Base-by-base conservation (phyloP, 345 rosid species). In the Pistacia integerrima region DNA sequence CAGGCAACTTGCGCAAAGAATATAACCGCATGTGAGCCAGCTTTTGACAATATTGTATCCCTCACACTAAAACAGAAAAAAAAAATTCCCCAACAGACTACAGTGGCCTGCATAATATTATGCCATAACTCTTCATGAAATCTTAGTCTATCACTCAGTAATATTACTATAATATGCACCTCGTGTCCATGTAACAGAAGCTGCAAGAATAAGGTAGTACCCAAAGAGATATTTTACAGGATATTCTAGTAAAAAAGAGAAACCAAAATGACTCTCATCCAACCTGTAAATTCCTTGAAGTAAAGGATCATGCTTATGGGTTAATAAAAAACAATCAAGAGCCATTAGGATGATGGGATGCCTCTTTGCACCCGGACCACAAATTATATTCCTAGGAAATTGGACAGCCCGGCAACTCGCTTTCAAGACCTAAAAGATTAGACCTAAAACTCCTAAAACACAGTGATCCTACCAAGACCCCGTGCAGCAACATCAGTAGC, bases 401-500 rank as follows among this genome's bases (percentile, higher is more conserved):
- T 90, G 98, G 96, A 88, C 59, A 86, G 97, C 99, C 90, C 91
- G 94, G 90, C 80, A 93, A 95, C 99, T 90, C 86, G 78, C 79
- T 69, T 77, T 75, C 75, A 81, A 87, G 78, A 81, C 80, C 79
- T 71, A 81, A 55, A 78, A 38, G 70, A 82, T 84, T 69, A 85
- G 79, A 83, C 80, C 75, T 80, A 86, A 82, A 86, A 79, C 64
- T 84, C 94, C 88, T 84, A 91, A 81, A 76, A 89, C 87, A 90
- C 83, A 84, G 78, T 84, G 84, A 89, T 86, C 98, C 96, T 95
- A 95, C 98, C 99, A 89, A 95, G 98, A 81, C 99, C 99, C 88
- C 99, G 88, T 52, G 98, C 99, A 76, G 98, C 98, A 76, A 94
- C 98, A 82, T 94, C 97, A 81, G 97, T 94, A 78, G 98, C 98